phyloP scores from a whole-genome alignment of 768 basidiomycete species.

The Termitomyces sp. region DNA sequence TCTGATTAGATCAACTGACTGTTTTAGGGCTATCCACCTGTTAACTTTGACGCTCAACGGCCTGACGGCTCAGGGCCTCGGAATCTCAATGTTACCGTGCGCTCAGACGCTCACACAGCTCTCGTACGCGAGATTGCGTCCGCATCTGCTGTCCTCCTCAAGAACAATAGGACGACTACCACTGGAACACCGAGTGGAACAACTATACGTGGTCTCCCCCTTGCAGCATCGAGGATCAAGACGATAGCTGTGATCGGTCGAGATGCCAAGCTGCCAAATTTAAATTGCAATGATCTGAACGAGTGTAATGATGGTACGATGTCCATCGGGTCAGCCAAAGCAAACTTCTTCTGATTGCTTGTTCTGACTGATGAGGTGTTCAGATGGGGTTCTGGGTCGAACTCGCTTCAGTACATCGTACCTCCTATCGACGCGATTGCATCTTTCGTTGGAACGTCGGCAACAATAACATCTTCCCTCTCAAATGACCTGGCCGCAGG shows the following conservation, averaged over 20 bases:
- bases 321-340: constrained; percentile 46
- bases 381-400: constrained; percentile 49
- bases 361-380: background rate
- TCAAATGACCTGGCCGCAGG: constrained; percentile 38
- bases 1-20: background rate
- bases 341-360: constrained; percentile 13
- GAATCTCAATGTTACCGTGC: constrained; percentile 39
- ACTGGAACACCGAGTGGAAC: constrained; percentile 26
- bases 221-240: constrained; percentile 41
- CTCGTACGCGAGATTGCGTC: constrained; percentile 60
- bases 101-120: constrained; percentile 38
- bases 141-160: constrained; percentile 62
- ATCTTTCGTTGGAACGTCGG: constrained; percentile 30
- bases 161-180: constrained; percentile 46
- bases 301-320: constrained; percentile 56
- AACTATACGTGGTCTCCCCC: constrained; percentile 36
- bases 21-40: constrained; percentile 35
- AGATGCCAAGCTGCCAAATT: constrained; percentile 48
- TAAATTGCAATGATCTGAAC: constrained; percentile 40
- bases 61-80: constrained; percentile 38
- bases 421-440: constrained; percentile 42
- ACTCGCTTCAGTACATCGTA: constrained; percentile 37
- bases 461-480: constrained; percentile 34
- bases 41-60: constrained; percentile 42
- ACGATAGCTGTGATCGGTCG: constrained; percentile 56